A percentile compares a stretch with the other conserved stretches of the same genome.
Evolutionary conservation across 106 monocot species (phyloP).

Genomic region (Posidonia australis): DNA sequence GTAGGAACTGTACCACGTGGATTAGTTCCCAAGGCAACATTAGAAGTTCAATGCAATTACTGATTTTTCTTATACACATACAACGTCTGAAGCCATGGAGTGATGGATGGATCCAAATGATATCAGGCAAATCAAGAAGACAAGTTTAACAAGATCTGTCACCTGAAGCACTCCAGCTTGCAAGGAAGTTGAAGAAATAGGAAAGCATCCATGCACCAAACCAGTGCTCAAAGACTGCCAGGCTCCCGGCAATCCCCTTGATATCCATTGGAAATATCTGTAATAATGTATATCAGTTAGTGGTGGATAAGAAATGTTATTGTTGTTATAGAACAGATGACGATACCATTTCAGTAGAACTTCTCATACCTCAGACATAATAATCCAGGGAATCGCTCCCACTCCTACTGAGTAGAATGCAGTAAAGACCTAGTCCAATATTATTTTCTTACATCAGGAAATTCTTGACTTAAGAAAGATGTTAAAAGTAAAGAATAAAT

Average conservation of each 20-base stretch:
- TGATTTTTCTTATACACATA: too few relatives aligned
- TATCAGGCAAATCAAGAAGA: background rate
- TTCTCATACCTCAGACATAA: conserved; percentile 80
- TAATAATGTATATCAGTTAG: background rate
- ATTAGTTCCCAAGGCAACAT: too few relatives aligned
- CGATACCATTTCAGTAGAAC: background rate
- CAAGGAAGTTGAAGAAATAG: conserved; percentile 61
- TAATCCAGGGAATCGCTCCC: conserved; percentile 91
- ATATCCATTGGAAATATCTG: conserved; percentile 77
- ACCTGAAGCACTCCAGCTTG: conserved; percentile 71
- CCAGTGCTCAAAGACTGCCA: conserved; percentile 67
- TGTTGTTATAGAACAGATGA: background rate
- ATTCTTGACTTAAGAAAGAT: too few relatives aligned
- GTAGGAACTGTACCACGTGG: too few relatives aligned
- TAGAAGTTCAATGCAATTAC: too few relatives aligned
- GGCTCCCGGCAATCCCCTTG: conserved; percentile 71
- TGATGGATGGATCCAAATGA: background rate
- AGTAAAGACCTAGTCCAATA: conserved; percentile 29
- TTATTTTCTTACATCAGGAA: too few relatives aligned
- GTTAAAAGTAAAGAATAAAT: background rate
- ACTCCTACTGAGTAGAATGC: conserved; percentile 69
- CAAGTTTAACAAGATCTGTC: background rate
- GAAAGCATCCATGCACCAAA: conserved; percentile 49
- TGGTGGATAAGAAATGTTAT: too few relatives aligned
- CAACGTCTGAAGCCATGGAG: too few relatives aligned